A percentile compares a stretch with the other conserved stretches of the same genome.
phyloP scores from a whole-genome alignment of 2,329 filamentous ascomycete species.

The Sordariomycetes sp. region DNA sequence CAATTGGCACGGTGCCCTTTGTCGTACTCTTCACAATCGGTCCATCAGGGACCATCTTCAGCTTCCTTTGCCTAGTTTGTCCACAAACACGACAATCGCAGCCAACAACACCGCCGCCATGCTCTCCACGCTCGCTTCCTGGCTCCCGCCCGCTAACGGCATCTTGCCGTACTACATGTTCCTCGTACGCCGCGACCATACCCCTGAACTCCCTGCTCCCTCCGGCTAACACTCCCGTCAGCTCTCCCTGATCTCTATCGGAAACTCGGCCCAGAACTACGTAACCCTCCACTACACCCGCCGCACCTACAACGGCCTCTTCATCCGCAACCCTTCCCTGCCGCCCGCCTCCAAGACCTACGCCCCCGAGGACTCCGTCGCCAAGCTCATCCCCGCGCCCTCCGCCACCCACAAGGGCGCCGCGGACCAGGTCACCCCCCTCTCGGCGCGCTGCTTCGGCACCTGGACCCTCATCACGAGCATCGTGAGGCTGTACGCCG shows the following conservation, averaged over 20 bases:
- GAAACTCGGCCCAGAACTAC: constrained; percentile 80
- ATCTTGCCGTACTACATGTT: constrained; percentile 46
- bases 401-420: constrained; percentile 27
- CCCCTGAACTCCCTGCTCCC: neutral
- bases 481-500: constrained; percentile 68
- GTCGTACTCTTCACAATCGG: too few species aligned
- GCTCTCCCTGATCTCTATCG: constrained; percentile 72
- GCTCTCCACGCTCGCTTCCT: constrained; percentile 3
- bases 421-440: constrained; percentile 53
- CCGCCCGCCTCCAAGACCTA: constrained; percentile 23
- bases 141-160: constrained; percentile 35
- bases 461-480: constrained; percentile 76
- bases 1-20: too few species aligned
- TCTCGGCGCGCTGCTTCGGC: constrained; percentile 69
- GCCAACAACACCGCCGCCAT: neutral
- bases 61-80: neutral
- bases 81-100: neutral
- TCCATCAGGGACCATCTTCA: neutral
- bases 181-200: constrained; percentile 26
- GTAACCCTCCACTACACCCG: constrained; percentile 66
- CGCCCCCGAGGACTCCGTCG: constrained; percentile 37
- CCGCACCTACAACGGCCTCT: constrained; percentile 68
- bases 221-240: constrained; percentile 19
- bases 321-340: constrained; percentile 35
- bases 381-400: constrained; percentile 34